These are phyloP conservation scores for Cubamyces lactineus DNA, from an alignment of 768 basidiomycete species.

Conservation along the genomic window DNA sequence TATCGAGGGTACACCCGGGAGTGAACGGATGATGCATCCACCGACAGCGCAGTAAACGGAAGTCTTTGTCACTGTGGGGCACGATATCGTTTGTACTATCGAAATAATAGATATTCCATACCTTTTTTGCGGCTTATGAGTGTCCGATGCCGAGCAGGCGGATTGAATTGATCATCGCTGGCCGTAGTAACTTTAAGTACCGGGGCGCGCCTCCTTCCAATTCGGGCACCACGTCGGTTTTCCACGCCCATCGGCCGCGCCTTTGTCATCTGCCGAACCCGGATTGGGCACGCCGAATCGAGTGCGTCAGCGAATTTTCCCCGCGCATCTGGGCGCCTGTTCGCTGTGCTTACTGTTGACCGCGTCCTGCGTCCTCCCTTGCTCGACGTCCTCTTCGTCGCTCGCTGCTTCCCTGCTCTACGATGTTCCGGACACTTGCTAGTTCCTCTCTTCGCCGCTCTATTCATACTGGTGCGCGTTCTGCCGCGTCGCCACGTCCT, in stretches of 20 bases:
- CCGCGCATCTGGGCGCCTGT: constrained; percentile 3
- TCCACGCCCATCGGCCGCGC: constrained; percentile 3
- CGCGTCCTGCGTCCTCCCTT: neutral
- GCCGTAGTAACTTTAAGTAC: no score
- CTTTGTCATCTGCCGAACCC: constrained; percentile 16
- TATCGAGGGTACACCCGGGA: constrained; percentile 50
- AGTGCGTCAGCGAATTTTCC: constrained; percentile 23
- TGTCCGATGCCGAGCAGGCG: no score
- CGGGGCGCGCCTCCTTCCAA: neutral
- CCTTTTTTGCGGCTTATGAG: no score
- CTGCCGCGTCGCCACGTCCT: constrained; percentile 24
- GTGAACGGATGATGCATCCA: constrained; percentile 38
- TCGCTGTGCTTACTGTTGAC: constrained; percentile 13
- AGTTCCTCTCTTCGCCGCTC: constrained; percentile 56
- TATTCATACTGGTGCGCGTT: constrained; percentile 47
- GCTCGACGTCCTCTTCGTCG: neutral
- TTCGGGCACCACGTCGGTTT: constrained; percentile 5
- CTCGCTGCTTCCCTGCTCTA: constrained; percentile 1
- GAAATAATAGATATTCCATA: no score
- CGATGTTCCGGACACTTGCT: constrained; percentile 59
- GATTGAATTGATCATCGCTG: no score
- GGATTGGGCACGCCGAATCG: neutral
- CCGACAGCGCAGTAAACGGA: constrained; percentile 21
- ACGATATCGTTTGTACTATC: no score
- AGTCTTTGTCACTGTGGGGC: no score